Percentiles rank a stretch among this genome's conserved stretches.
Evolutionary conservation across 1,284 basidiomycete species (phyloP).

Genomic region (Moniliella sp.): DNA sequence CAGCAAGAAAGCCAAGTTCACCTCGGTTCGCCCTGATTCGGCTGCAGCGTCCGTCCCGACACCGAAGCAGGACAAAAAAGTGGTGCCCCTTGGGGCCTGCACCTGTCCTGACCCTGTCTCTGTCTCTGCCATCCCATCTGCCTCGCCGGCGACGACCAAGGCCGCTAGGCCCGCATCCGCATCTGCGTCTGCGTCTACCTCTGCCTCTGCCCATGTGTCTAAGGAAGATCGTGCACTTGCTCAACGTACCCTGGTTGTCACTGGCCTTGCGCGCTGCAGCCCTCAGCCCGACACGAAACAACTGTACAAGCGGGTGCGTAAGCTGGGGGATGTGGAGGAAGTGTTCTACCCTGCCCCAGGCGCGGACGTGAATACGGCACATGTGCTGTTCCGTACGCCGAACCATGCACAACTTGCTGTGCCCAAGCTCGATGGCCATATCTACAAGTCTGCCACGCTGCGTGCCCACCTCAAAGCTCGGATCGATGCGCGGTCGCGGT

Average conservation of each 20-base stretch:
- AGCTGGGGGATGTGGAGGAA: conserved; percentile 28
- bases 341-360: conserved; percentile 11
- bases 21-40: no score
- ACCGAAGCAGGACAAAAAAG: no score
- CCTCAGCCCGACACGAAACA: conserved; percentile 20
- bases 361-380: conserved; percentile 38
- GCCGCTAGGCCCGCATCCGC: no score
- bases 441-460: conserved; percentile 69
- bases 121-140: no score
- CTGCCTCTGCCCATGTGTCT: no score
- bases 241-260: conserved; percentile 23
- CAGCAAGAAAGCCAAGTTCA: no score
- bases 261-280: conserved; percentile 16
- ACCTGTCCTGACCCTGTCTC: no score
- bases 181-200: no score
- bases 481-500: conserved; percentile 38
- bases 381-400: conserved; percentile 55
- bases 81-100: no score
- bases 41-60: no score
- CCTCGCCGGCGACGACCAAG: no score
- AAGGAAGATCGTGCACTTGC: no score
- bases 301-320: conserved; percentile 27
- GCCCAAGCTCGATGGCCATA: conserved; percentile 68
- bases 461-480: conserved; percentile 62
- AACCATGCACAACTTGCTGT: conserved; percentile 51